Conservation (phyloP, 306 rosid genomes). For the Vigna radiata region DNA sequence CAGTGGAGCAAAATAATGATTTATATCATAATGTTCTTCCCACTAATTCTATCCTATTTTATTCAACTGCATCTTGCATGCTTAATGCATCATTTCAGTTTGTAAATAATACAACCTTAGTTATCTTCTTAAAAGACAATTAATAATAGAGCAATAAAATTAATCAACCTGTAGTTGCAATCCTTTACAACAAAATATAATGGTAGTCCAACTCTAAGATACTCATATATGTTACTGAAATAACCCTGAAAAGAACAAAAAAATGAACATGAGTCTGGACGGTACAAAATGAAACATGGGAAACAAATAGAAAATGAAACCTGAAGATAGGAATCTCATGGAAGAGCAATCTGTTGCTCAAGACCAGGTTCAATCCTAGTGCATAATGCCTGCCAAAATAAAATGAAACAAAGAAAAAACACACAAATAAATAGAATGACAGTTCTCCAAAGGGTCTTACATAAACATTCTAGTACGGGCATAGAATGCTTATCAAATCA, state of each 20-base stretch:
- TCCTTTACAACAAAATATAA: slow-evolving; percentile 90
- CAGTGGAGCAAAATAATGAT: slow-evolving; percentile 7
- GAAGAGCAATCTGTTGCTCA: slow-evolving; percentile 98
- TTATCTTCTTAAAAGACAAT: slow-evolving; percentile 29
- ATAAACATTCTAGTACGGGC: no score
- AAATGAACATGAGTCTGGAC: slow-evolving; percentile 6
- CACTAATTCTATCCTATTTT: neutral
- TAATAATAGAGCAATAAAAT: slow-evolving; percentile 32
- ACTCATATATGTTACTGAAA: slow-evolving; percentile 75
- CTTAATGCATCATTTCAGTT: slow-evolving; percentile 20
- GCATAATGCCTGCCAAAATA: slow-evolving; percentile 71
- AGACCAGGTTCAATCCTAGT: slow-evolving; percentile 87
- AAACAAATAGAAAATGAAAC: slow-evolving; percentile 50
- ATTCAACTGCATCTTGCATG: neutral
- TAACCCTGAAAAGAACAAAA: slow-evolving; percentile 68
- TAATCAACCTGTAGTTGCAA: slow-evolving; percentile 88
- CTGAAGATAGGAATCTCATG: slow-evolving; percentile 98
- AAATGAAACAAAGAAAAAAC: slow-evolving; percentile 1
- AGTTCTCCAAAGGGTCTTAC: slow-evolving; percentile 26
- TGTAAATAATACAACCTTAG: slow-evolving; percentile 23
- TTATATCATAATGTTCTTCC: neutral
- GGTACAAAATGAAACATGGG: slow-evolving; percentile 35
- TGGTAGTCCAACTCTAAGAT: slow-evolving; percentile 95
- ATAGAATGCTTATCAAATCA: no score
- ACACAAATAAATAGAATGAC: slow-evolving; percentile 4